Conservation (phyloP, 2,329 filamentous ascomycete species). For the Scedosporium dehoogii region DNA sequence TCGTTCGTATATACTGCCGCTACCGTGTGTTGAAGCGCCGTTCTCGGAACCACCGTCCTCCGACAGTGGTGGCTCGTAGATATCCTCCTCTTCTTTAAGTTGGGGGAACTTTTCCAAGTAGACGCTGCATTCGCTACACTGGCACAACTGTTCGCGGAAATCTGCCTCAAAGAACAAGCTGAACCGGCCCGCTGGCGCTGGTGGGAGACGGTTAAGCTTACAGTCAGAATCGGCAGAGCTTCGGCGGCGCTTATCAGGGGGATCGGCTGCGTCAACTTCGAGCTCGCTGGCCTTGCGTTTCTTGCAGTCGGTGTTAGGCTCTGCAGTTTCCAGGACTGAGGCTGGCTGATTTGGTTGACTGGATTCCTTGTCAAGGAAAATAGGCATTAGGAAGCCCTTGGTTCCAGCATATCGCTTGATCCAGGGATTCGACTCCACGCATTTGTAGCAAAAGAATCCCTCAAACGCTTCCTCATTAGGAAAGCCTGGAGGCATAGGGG, state of each 20-base stretch:
- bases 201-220: constrained; percentile 52
- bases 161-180: constrained; percentile 73
- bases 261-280: constrained; percentile 23
- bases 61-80: constrained; percentile 85
- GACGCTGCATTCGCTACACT: constrained; percentile 61
- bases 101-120: constrained; percentile 46
- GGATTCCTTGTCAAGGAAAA: constrained; percentile 33
- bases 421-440: constrained; percentile 80
- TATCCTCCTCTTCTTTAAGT: constrained; percentile 87
- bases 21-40: constrained; percentile 53
- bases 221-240: constrained; percentile 35
- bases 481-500: constrained; percentile 74
- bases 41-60: constrained; percentile 43
- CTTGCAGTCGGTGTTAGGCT: constrained; percentile 24
- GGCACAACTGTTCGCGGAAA: constrained; percentile 78
- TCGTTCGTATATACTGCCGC: constrained; percentile 76
- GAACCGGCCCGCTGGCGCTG: constrained; percentile 47
- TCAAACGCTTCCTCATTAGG: constrained; percentile 85
- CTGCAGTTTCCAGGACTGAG: not conserved
- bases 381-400: constrained; percentile 65
- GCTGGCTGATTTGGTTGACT: constrained; percentile 11
- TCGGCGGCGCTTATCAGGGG: constrained; percentile 41
- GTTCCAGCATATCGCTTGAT: constrained; percentile 79
- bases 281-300: constrained; percentile 58
- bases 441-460: constrained; percentile 88